Evolutionary conservation across 768 basidiomycete species (phyloP), one percentile per base, ranked within the genome.

Genomic region (Harrya chromipes): DNA sequence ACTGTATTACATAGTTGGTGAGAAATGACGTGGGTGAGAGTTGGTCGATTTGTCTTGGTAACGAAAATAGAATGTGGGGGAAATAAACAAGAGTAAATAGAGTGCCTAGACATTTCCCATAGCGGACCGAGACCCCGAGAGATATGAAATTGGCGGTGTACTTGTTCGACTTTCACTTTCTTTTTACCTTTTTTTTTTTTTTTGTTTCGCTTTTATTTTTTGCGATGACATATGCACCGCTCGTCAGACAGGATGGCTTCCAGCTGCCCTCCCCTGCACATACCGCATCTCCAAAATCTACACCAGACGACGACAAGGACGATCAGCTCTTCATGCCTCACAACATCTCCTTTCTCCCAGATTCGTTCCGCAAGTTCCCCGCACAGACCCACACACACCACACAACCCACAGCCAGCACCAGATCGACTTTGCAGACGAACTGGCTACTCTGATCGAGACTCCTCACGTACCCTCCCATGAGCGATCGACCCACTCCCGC

Each of bases 161-260:
- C 12, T 19, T 13, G 14, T 19, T 27, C 16, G 6, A 20, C 48
- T n/a, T n/a, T n/a, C 38, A 8, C 4, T 19, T 6, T 19, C 17
- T 35, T 24, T 12, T 20, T 14, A 34, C 17, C n/a, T 12, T 6
- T 23, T 23, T 40, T 17, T 16, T 36, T 4, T 6, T 35, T 31
- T 26, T 29, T 31, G 19, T 29, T 29, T 8, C 21, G 17, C 11
- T 27, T 31, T 33, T 40, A 12, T 20, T 31, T 26, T 19, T 21
- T 26, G 11, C 42, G 37, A 66, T 68, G 63, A 57, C 66, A 46
- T 65, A 68, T 63, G 49, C 64, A 3, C 47, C 62, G 38, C 57
- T 67, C 50, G 63, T 87, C 55, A 74, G 85, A 52, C 82, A 85
- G 62, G 83, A 88, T 70, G 87, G 88, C 58, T 90, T 90, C 65